Percentiles rank a stretch among this genome's conserved stretches.
Evolutionary conservation across 768 basidiomycete species (phyloP).

Genomic region (Lepiota subincarnata): DNA sequence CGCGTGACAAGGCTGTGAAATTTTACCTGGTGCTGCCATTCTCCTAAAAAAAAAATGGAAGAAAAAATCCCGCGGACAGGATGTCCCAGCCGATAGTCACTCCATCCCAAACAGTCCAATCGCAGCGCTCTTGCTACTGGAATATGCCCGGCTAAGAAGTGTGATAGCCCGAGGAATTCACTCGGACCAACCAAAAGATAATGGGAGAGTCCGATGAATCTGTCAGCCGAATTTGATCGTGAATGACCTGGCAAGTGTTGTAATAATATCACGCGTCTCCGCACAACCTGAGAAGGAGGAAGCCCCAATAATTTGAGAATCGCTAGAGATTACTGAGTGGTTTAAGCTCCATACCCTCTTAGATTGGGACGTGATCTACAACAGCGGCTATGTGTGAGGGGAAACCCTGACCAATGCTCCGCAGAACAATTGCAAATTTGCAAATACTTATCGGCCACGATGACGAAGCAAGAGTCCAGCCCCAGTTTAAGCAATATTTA

Average conservation of each 20-base stretch:
- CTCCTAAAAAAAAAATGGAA: not conserved
- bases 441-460: too few species aligned
- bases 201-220: not conserved
- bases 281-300: constrained; percentile 1
- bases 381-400: too few species aligned
- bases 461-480: too few species aligned
- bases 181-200: constrained; percentile 8
- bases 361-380: not conserved
- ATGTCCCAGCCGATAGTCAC: not conserved
- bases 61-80: not conserved
- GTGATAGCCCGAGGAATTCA: constrained; percentile 6
- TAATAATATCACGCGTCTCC: not conserved
- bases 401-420: too few species aligned
- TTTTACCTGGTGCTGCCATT: constrained; percentile 9
- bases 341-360: too few species aligned
- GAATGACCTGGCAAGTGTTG: too few species aligned
- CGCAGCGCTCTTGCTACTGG: not conserved
- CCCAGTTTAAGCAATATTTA: too few species aligned
- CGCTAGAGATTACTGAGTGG: too few species aligned
- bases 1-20: constrained; percentile 4
- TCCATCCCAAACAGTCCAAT: not conserved
- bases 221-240: not conserved
- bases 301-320: not conserved
- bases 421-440: too few species aligned
- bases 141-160: not conserved